These are phyloP conservation scores for Reticulascus tulasneorum DNA, from an alignment of 2,329 filamentous ascomycete genomes.

Conservation along the genomic window DNA sequence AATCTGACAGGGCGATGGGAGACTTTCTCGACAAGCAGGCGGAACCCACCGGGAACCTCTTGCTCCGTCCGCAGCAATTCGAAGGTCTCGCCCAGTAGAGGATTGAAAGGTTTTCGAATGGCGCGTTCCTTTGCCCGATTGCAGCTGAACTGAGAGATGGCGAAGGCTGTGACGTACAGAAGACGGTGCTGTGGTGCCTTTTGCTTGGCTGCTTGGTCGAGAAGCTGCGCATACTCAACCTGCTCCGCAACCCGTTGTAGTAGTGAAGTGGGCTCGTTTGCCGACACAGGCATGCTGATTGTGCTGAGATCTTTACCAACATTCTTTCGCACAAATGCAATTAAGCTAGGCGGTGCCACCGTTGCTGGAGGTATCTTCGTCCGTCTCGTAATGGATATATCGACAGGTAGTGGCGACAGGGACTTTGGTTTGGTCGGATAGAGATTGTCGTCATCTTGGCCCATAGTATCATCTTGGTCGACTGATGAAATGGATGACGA, in stretches of 20 bases:
- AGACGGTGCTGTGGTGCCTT: conserved; percentile 64
- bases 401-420: conserved; percentile 72
- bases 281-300: conserved; percentile 95
- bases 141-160: conserved; percentile 79
- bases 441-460: conserved; percentile 55
- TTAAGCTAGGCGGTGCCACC: conserved; percentile 80
- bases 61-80: conserved; percentile 85
- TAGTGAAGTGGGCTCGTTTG: conserved; percentile 87
- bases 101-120: conserved; percentile 95
- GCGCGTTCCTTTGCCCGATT: conserved; percentile 83
- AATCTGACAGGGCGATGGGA: conserved; percentile 87
- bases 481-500: conserved; percentile 57
- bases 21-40: conserved; percentile 93
- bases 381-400: conserved; percentile 61
- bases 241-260: conserved; percentile 88
- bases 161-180: conserved; percentile 84
- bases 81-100: conserved; percentile 91
- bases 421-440: conserved; percentile 75
- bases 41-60: conserved; percentile 68
- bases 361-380: conserved; percentile 68
- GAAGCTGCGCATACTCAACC: conserved; percentile 81
- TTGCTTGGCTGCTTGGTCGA: conserved; percentile 69
- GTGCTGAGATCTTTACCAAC: conserved; percentile 96
- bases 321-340: conserved; percentile 93
- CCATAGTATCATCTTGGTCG: conserved; percentile 52